phyloP scores from a whole-genome alignment of 169 alveolate genomes.

The Plasmodium sp. region DNA sequence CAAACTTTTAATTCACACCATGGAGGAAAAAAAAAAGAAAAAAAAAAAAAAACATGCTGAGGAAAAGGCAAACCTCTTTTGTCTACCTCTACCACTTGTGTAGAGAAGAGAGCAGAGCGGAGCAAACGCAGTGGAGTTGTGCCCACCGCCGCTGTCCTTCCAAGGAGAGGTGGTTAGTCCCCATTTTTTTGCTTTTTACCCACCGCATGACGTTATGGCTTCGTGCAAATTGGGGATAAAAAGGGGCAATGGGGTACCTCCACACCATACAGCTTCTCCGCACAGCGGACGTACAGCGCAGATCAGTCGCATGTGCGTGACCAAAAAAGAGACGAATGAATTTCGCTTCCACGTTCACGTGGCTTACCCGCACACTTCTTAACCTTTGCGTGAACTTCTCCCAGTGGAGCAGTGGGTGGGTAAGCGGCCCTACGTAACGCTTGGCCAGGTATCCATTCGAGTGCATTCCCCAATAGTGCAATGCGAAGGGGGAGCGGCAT shows the following conservation, averaged over 20 bases:
- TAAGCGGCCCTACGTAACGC: not conserved
- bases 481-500: not conserved
- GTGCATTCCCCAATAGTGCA: not conserved
- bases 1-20: not conserved
- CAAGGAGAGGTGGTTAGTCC: not conserved
- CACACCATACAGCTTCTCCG: not conserved
- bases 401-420: not conserved
- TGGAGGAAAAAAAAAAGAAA: not conserved
- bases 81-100: not conserved
- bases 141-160: not conserved
- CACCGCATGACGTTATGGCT: not conserved
- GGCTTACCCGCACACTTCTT: not conserved
- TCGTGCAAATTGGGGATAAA: not conserved
- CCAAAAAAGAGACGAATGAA: not conserved
- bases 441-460: not conserved
- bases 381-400: not conserved
- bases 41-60: not conserved
- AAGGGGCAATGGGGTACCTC: not conserved
- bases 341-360: not conserved
- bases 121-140: not conserved
- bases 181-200: not conserved
- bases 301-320: not conserved
- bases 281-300: not conserved
- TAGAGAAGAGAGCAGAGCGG: not conserved
- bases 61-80: not conserved